Evolutionary conservation across 208 protist species (phyloP).

Genomic region (Acanthamoeba royreba): DNA sequence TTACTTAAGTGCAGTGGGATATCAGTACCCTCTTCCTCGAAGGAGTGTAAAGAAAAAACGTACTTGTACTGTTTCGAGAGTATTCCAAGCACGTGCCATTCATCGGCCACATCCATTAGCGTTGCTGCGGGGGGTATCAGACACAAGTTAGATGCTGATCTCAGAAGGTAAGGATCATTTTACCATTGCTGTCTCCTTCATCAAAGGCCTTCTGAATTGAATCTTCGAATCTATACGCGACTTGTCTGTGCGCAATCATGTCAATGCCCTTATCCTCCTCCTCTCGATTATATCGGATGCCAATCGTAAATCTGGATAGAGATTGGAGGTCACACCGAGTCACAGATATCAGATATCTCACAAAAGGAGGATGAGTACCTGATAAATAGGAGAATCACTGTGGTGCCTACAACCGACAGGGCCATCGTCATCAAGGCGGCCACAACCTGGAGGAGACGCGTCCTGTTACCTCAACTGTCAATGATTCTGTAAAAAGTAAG

Average conservation of each 20-base stretch:
- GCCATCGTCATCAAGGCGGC: conserved; percentile 1
- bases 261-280: conserved; percentile 24
- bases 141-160: background rate
- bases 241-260: background rate
- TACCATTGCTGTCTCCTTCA: background rate
- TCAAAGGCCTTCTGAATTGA: background rate
- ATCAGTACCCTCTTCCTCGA: background rate
- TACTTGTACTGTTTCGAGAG: no score
- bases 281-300: background rate
- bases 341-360: background rate
- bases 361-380: background rate
- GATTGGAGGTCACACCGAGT: background rate
- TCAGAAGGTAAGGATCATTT: background rate
- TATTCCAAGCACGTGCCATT: no score
- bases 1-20: background rate
- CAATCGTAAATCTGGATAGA: background rate
- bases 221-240: background rate
- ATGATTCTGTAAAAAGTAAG: background rate
- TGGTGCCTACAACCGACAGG: background rate
- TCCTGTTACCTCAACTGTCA: background rate
- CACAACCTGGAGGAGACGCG: background rate
- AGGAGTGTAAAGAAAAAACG: background rate
- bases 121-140: background rate
- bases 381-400: background rate
- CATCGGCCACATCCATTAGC: no score